Percentiles rank a stretch among this genome's conserved stretches.
phyloP scores from a whole-genome alignment of 2,329 filamentous ascomycete species.

The Aspergillus glaucus region DNA sequence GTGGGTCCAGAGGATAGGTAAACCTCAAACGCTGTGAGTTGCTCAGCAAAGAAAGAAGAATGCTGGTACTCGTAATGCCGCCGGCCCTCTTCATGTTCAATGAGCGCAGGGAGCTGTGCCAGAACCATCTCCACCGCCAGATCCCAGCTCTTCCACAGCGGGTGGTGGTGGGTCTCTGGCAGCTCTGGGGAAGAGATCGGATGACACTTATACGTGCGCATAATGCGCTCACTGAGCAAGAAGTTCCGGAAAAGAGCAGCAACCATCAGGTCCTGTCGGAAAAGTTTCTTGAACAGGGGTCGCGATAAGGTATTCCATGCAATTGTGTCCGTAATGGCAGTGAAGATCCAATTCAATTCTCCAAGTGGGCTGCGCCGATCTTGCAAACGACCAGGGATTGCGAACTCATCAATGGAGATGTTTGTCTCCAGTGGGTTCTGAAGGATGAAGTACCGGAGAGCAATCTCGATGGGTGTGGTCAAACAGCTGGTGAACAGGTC shows the following conservation, averaged over 20 bases:
- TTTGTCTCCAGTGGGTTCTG: constrained; percentile 71
- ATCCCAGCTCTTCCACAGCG: constrained; percentile 96
- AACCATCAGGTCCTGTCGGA: constrained; percentile 98
- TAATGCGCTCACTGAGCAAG: constrained; percentile 85
- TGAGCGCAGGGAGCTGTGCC: constrained; percentile 75
- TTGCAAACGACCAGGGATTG: constrained; percentile 84
- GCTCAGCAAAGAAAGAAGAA: constrained; percentile 93
- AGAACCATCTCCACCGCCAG: constrained; percentile 92
- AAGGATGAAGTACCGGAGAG: constrained; percentile 89
- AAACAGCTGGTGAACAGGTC: constrained; percentile 95
- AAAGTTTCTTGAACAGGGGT: constrained; percentile 90
- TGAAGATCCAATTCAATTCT: constrained; percentile 99
- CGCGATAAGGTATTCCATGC: constrained; percentile 94
- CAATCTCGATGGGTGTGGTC: constrained; percentile 96
- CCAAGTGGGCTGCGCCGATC: constrained; percentile 89
- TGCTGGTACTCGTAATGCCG: constrained; percentile 84
- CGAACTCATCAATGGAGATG: constrained; percentile 72
- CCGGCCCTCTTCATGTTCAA: constrained; percentile 69
- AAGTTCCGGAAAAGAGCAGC: constrained; percentile 96
- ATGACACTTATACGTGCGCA: constrained; percentile 93
- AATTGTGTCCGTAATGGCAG: constrained; percentile 96
- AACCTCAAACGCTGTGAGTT: constrained; percentile 93
- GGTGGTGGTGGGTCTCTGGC: constrained; percentile 92
- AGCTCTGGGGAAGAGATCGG: constrained; percentile 85
- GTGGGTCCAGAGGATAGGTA: constrained; percentile 81